phyloP scores from a whole-genome alignment of 805 yeast genomes.

The Sugiyamaella chiloensis region DNA sequence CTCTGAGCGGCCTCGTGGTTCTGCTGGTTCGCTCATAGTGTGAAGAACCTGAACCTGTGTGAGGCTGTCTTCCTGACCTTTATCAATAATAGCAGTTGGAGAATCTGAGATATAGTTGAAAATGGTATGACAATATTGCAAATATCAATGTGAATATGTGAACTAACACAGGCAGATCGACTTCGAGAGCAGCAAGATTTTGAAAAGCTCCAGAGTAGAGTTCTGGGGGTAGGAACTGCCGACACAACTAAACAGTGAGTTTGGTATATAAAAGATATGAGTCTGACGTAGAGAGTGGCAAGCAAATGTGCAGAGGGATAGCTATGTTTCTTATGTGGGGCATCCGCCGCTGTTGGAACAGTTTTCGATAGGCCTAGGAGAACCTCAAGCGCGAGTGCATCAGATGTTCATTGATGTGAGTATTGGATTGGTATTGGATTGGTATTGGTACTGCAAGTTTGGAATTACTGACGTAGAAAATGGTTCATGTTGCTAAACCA shows the following conservation, averaged over 20 bases:
- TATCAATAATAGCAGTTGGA: no score
- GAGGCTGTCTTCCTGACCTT: no score
- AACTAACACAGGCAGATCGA: conserved; percentile 51
- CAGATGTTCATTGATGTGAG: conserved; percentile 30
- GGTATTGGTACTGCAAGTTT: background rate
- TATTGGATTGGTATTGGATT: background rate
- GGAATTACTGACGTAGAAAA: conserved; percentile 1
- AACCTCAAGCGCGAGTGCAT: conserved; percentile 35
- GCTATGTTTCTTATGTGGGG: conserved; percentile 58
- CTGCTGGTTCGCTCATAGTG: conserved; percentile 1
- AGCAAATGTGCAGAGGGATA: conserved; percentile 62
- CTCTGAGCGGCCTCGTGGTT: background rate
- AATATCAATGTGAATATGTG: no score
- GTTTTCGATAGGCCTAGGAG: conserved; percentile 50
- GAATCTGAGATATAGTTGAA: no score
- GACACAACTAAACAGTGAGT: conserved; percentile 55
- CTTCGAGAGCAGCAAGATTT: conserved; percentile 56
- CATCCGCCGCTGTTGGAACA: conserved; percentile 55
- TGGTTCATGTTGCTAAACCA: background rate
- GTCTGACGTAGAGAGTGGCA: conserved; percentile 53
- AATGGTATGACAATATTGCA: background rate
- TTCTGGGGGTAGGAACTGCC: conserved; percentile 73
- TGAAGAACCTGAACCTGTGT: no score
- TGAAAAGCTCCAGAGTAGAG: conserved; percentile 55
- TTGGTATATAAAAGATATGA: background rate